Evolutionary conservation across 2,329 filamentous ascomycete genomes (phyloP).

Genomic region (Nemania diffusa): DNA sequence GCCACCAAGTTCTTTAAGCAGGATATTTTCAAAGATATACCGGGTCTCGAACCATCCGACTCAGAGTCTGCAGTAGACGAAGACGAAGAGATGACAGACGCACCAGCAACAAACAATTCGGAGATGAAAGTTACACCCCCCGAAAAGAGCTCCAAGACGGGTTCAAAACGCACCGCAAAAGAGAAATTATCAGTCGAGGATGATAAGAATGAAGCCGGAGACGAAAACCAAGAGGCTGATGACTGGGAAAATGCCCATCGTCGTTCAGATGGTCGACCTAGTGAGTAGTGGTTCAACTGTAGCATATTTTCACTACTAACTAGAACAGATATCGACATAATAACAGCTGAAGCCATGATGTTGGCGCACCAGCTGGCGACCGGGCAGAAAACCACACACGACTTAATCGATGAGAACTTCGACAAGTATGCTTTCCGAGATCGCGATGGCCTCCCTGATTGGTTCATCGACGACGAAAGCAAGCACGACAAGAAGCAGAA

Average conservation of each 20-base stretch:
- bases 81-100: constrained; percentile 45
- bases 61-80: constrained; percentile 46
- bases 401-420: constrained; percentile 90
- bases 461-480: constrained; percentile 95
- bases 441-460: constrained; percentile 90
- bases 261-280: constrained; percentile 69
- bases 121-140: constrained; percentile 31
- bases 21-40: constrained; percentile 89
- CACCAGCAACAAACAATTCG: constrained; percentile 36
- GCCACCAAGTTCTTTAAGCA: constrained; percentile 93
- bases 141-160: constrained; percentile 41
- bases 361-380: constrained; percentile 91
- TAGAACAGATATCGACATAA: constrained; percentile 87
- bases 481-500: constrained; percentile 85
- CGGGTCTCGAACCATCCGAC: constrained; percentile 68
- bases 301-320: constrained; percentile 36
- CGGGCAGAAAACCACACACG: constrained; percentile 80
- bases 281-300: constrained; percentile 54
- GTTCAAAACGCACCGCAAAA: constrained; percentile 37
- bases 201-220: constrained; percentile 62
- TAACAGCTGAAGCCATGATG: constrained; percentile 99
- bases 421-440: constrained; percentile 94
- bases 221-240: constrained; percentile 64
- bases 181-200: constrained; percentile 44
- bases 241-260: constrained; percentile 75